Evolutionary conservation across 2,329 filamentous ascomycete genomes (phyloP), one percentile per base, ranked within the genome.

Genomic region (Ophiostoma tasmaniense): DNA sequence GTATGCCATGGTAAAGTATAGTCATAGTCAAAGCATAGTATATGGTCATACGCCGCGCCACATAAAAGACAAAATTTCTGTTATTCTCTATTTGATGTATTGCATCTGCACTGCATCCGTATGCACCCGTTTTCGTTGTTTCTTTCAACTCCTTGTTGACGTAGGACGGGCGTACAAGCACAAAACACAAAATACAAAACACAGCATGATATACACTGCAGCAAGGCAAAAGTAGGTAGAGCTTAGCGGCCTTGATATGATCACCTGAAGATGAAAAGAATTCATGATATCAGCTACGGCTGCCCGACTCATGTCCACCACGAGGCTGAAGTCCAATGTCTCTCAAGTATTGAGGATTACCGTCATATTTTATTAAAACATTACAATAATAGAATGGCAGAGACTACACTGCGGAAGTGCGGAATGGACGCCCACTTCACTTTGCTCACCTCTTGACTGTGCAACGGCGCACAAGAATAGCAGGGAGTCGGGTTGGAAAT

Each of bases 121-220:
- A 25, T 68, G n/a, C 67, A 64, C 14, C 30, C 28, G 59, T 62
- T 62, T 62, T 37, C 61, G 61, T 64, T 20, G 59, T 62, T 30
- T 35, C 59, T 28, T 62, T 62, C 22, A 30, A 37, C 59, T 33
- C 55, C 55, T 62, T 35, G 59, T 17, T n/a, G 59, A 37, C 13
- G 59, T 62, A n/a, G 59, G 59, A 62, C 59, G 4, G 59, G 59
- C 59, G 59, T 35, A 62, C 59, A 62, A 37, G 61, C 61, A 64
- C 33, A 20, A 20, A 13, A 17, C 25, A 61, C 22, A 30, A 33
- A 33, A 33, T 33, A 33, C 33, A 62, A 20, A 14, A 30, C 42
- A 37, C 20, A 37, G 61, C 3, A 64, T 62, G 25, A 20, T 10
- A 28, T 25, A 55, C 50, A 55, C 55, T 13, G 10, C 55, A 28